Evolutionary conservation across 768 basidiomycete genomes (phyloP).

Genomic region (Sistotremastrum suecicum): DNA sequence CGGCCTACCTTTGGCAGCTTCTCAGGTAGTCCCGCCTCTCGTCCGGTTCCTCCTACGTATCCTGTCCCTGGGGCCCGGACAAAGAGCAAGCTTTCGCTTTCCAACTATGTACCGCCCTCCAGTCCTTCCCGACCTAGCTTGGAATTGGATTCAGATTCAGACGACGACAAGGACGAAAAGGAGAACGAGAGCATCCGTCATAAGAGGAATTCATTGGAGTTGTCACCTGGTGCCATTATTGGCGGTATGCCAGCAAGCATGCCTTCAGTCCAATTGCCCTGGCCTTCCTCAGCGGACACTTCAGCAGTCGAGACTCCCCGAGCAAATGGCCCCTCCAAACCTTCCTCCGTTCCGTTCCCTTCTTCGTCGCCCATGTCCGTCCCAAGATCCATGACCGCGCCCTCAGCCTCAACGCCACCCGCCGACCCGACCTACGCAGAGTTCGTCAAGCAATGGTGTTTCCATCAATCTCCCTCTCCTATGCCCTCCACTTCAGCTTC

Average conservation of each 20-base stretch:
- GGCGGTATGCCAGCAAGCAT: background rate
- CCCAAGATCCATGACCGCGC: conserved; percentile 4
- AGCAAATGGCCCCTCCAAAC: background rate
- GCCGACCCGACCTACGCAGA: conserved; percentile 37
- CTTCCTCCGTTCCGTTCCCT: background rate
- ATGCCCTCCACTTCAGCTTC: background rate
- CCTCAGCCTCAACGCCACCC: conserved; percentile 4
- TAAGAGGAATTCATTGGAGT: too few relatives aligned
- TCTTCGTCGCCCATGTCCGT: background rate
- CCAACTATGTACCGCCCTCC: too few relatives aligned
- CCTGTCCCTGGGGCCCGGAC: too few relatives aligned
- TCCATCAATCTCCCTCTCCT: conserved; percentile 32
- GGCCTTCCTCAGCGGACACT: background rate
- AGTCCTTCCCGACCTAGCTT: too few relatives aligned
- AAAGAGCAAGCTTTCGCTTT: too few relatives aligned
- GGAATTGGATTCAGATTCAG: conserved; percentile 36
- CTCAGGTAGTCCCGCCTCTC: too few relatives aligned
- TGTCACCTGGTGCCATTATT: background rate
- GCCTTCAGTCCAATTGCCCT: background rate
- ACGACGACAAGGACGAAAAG: conserved; percentile 38
- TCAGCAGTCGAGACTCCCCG: background rate
- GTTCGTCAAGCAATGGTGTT: conserved; percentile 56
- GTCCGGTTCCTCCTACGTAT: too few relatives aligned
- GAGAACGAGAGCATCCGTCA: conserved; percentile 47
- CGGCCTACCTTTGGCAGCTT: too few relatives aligned